phyloP scores from a whole-genome alignment of 768 basidiomycete species.

The Pisolithus tinctorius region DNA sequence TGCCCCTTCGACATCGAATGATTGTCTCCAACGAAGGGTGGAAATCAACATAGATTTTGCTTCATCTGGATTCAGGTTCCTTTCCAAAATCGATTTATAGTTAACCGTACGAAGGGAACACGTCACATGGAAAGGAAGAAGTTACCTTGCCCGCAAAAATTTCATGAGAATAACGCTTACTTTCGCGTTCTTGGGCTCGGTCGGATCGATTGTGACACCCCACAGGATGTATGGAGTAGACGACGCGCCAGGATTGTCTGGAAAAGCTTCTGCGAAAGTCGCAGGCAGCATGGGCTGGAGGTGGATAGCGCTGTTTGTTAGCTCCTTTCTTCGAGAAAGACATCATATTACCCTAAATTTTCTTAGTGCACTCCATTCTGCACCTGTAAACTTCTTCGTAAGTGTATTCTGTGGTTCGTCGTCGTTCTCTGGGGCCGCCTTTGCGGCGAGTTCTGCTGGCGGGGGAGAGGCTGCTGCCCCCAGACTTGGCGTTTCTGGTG shows the following conservation, averaged over 20 bases:
- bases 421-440: neutral
- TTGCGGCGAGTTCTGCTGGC: neutral
- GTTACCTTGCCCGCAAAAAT: conserved; percentile 69
- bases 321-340: neutral
- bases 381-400: conserved; percentile 60
- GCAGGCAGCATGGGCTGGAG: conserved; percentile 37
- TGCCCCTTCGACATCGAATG: conserved; percentile 55
- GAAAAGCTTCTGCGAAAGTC: conserved; percentile 52
- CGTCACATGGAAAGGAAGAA: neutral
- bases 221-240: conserved; percentile 52
- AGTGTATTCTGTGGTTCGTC: conserved; percentile 63
- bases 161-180: conserved; percentile 77
- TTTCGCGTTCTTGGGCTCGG: conserved; percentile 47
- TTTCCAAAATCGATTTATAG: conserved; percentile 12
- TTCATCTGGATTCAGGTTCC: conserved; percentile 46
- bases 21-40: conserved; percentile 65
- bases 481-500: too few species aligned
- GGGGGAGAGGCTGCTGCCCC: too few species aligned
- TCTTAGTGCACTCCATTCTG: conserved; percentile 67
- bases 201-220: conserved; percentile 66
- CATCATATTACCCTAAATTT: conserved; percentile 51
- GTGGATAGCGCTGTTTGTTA: conserved; percentile 4
- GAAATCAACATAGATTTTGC: conserved; percentile 62
- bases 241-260: conserved; percentile 47
- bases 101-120: neutral